Evolutionary conservation across 78 protist species (phyloP), one percentile per base, ranked within the genome.

Genomic region (Dictyostelium discoideum): DNA sequence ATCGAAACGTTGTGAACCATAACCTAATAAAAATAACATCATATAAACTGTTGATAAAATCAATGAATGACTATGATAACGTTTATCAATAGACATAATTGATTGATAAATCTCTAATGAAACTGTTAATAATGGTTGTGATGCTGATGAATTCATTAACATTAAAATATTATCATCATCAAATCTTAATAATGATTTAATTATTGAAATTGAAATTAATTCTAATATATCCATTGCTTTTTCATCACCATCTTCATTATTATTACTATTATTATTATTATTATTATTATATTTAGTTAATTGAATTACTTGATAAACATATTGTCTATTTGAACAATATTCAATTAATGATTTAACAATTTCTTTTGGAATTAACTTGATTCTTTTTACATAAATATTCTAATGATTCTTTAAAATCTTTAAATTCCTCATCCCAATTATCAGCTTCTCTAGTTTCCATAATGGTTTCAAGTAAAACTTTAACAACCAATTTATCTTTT

Each of bases 1-100:
- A 89, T 89, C 94, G 54, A 44, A 89, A 79, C 94, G 65, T n/a
- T 67, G 44, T 8, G 73, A 18, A 32, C 94, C 94, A 72, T 85
- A 67, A 67, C 84, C 48, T 42, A 67, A 83, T 20, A 89, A 48
- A 22, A 89, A 89, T 18, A 87, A 18, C 83, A 81, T 80, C 18
- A 81, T 39, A 44, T 89, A 89, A 22, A 81, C 84, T 20, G 84
- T 79, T 20, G 84, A 44, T 46, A 79, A 20, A 18, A 79, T n/a
- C 5, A 79, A n/a, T 10, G 84, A 26, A 46, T 79, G 37, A 16
- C 24, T 79, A 44, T n/a, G 48, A n/a, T 74, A 37, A 16, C 39
- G n/a, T 74, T 74, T 37, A 74, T 37, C 48, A 2, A 74, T 29
- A 4, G 81, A 74, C 39, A 37, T 29, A 32, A 74, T 39, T 1